phyloP scores from a whole-genome alignment of 768 basidiomycete species.

The Royoungia palumana region DNA sequence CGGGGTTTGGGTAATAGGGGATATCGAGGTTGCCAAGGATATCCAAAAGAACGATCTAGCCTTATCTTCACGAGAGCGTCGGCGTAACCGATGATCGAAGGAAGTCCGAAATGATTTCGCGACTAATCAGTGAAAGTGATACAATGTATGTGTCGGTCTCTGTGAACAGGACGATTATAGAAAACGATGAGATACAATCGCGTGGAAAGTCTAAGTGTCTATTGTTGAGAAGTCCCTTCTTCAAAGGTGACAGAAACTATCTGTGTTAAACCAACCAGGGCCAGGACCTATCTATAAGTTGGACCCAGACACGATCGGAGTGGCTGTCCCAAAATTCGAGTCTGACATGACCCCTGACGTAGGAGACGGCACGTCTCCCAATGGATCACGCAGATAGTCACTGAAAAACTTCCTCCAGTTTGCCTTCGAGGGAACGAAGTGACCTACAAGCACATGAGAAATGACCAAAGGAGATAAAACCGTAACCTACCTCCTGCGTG shows the following conservation, averaged over 20 bases:
- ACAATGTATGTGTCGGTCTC: not conserved
- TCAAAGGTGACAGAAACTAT: slow-evolving; percentile 2
- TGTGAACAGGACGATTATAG: not conserved
- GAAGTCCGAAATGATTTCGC: not conserved
- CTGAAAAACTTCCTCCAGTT: slow-evolving; percentile 74
- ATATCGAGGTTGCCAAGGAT: not conserved
- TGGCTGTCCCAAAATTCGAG: slow-evolving; percentile 46
- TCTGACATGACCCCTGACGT: slow-evolving; percentile 29
- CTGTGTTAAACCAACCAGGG: not conserved
- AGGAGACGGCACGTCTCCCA: slow-evolving; percentile 46
- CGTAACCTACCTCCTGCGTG: slow-evolving; percentile 73
- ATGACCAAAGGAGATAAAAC: not conserved
- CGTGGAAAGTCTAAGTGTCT: not conserved
- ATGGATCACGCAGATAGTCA: slow-evolving; percentile 58
- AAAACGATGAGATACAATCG: not conserved
- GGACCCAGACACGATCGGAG: slow-evolving; percentile 32
- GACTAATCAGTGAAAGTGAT: not conserved
- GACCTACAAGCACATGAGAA: slow-evolving; percentile 45
- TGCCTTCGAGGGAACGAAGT: slow-evolving; percentile 78
- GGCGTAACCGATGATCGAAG: not conserved
- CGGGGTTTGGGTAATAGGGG: not conserved
- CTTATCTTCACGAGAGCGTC: not conserved
- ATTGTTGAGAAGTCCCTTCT: not conserved
- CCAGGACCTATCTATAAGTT: slow-evolving; percentile 2
- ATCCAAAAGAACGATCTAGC: not conserved